phyloP scores from a whole-genome alignment of 306 rosid genomes.

The Cucumis hystrix region DNA sequence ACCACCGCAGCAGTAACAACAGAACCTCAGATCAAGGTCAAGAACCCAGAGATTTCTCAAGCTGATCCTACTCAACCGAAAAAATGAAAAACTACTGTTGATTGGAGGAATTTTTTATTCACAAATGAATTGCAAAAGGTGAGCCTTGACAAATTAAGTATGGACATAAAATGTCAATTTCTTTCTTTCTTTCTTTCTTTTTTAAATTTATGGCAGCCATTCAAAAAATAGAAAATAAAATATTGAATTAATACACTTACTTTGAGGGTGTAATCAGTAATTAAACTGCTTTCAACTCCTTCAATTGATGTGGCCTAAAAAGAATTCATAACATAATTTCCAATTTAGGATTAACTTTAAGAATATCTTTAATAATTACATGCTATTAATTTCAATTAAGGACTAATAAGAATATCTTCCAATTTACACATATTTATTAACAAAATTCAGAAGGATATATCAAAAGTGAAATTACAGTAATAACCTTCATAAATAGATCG shows the following conservation, averaged over 20 bases:
- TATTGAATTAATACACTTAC: slow-evolving; percentile 19
- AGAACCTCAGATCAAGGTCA: too few species aligned
- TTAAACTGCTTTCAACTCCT: slow-evolving; percentile 69
- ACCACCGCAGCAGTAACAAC: too few species aligned
- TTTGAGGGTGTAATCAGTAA: slow-evolving; percentile 76
- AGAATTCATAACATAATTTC: background rate
- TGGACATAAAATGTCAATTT: too few species aligned
- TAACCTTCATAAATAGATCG: slow-evolving; percentile 88
- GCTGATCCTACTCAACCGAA: too few species aligned
- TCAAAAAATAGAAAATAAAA: too few species aligned
- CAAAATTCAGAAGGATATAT: background rate
- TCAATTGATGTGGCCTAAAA: slow-evolving; percentile 78
- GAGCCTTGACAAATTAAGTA: too few species aligned
- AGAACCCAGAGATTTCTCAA: too few species aligned
- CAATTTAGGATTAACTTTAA: background rate
- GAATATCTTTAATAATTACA: background rate
- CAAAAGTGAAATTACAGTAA: background rate
- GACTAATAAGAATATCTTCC: background rate
- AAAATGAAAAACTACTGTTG: too few species aligned
- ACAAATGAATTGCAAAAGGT: too few species aligned
- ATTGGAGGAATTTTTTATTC: too few species aligned
- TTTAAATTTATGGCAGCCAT: too few species aligned
- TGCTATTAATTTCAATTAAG: background rate
- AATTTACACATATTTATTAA: background rate
- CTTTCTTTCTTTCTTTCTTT: too few species aligned